Base-by-base conservation (phyloP, 345 rosid genomes). In the Citrus trifoliata region DNA sequence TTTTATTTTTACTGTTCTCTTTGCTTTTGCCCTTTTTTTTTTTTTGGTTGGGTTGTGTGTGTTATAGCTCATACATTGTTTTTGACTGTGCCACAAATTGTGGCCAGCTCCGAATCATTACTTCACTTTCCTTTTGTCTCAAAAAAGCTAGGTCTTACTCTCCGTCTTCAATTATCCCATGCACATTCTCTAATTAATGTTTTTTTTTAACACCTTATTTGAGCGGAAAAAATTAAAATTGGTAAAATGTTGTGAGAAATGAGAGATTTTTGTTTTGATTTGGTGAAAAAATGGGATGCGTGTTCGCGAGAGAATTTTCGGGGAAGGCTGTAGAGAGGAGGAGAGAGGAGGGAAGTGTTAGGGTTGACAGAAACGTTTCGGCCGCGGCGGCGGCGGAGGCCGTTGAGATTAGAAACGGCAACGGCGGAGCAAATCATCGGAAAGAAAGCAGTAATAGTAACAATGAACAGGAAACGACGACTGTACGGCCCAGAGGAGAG, bases 241-340 rank as follows among this genome's bases (percentile, higher is more conserved):
- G 81, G 19, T 66, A 64, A 77, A 71, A 68, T 73, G 82, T 58
- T 79, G 61, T 82, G 83, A 82, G 85, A 79, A 56, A 89, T 85
- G 92, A 83, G 80, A 74, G 21, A 53, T 66, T 82, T 71, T 73
- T 27, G 37, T 48, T 40, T 6, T 69, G 25, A 21, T 74, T 53
- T n/a, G 24, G 80, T 61, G 56, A 82, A 80, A 46, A 79, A 18
- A 93, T 93, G 97, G 97, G 97, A 76, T 93, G 97, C 80, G 97
- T 91, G 81, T 87, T 93, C 74, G 97, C 88, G 74, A 89, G 73
- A 89, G 81, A 87, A 65, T 82, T 60, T 63, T 77, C 87, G 71
- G 87, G 81, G 80, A 80, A 83, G 79, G 80, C 90, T 61, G 88
- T 87, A 53, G 93, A 85, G 58, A 53, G 58, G 58, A 53, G 58